Percentiles rank a stretch among this genome's conserved stretches.
Conservation (phyloP, 2,329 filamentous ascomycete genomes). For the Pseudocercospora pini-densiflorae region DNA sequence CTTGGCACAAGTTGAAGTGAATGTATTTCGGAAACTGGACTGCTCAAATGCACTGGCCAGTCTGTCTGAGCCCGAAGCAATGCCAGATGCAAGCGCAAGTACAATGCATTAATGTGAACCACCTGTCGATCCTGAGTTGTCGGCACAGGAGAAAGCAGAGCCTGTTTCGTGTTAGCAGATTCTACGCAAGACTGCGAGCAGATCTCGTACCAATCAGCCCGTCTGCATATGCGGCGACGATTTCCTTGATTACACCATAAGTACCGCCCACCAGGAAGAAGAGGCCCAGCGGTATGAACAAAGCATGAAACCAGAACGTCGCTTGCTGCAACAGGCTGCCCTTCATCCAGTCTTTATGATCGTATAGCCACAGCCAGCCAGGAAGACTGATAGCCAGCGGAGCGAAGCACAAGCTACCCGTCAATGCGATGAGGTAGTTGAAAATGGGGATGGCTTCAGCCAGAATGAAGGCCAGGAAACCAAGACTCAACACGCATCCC, state of each 20-base stretch:
- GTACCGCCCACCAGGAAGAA: slow-evolving; percentile 56
- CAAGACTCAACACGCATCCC: slow-evolving; percentile 49
- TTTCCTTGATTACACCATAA: slow-evolving; percentile 56
- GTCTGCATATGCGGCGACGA: slow-evolving; percentile 57
- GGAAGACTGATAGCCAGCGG: slow-evolving; percentile 56
- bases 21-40: background rate
- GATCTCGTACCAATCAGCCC: slow-evolving; percentile 46
- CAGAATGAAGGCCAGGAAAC: slow-evolving; percentile 54
- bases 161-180: slow-evolving; percentile 24
- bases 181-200: background rate
- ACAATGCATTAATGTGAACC: too few relatives aligned
- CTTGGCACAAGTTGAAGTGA: background rate
- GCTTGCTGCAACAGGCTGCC: slow-evolving; percentile 43
- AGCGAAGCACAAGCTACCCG: slow-evolving; percentile 57
- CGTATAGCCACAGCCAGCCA: slow-evolving; percentile 58
- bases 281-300: slow-evolving; percentile 50
- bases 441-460: slow-evolving; percentile 61
- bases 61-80: too few relatives aligned
- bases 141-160: slow-evolving; percentile 54
- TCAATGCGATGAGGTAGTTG: slow-evolving; percentile 56
- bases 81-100: too few relatives aligned
- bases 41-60: background rate
- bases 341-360: slow-evolving; percentile 49
- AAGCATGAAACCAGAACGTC: slow-evolving; percentile 47
- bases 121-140: slow-evolving; percentile 45